Conservation (phyloP, 148 eudicot genomes). For the Polygonum maritimum region DNA sequence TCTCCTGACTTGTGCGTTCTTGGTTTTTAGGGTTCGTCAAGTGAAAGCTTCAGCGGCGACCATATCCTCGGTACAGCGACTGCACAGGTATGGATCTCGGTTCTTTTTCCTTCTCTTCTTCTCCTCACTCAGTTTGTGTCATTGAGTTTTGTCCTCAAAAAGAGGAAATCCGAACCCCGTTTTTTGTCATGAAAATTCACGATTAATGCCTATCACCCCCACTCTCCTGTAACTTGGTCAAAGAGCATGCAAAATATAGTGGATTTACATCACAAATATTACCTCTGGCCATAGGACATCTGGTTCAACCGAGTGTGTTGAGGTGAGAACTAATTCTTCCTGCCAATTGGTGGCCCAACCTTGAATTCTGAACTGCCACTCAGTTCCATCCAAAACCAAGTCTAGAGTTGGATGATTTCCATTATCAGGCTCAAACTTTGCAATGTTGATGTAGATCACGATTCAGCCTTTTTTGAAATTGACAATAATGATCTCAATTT, state of each 20-base stretch:
- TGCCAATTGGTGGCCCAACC: conserved; percentile 99
- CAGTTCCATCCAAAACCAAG: conserved; percentile 95
- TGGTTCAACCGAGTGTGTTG: conserved; percentile 94
- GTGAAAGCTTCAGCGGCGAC: too few species aligned
- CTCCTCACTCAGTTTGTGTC: too few species aligned
- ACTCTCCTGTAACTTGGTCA: not conserved
- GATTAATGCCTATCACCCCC: not conserved
- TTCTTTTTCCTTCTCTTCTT: too few species aligned
- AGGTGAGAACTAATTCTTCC: conserved; percentile 90
- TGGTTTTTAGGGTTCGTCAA: too few species aligned
- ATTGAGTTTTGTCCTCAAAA: too few species aligned
- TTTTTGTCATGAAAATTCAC: too few species aligned
- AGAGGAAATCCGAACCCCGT: too few species aligned
- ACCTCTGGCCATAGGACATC: conserved; percentile 98
- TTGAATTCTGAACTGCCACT: conserved; percentile 99
- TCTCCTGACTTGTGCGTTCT: too few species aligned
- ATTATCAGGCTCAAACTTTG: conserved; percentile 96
- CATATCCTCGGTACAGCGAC: too few species aligned
- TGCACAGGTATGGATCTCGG: too few species aligned
- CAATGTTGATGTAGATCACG: conserved; percentile 85
- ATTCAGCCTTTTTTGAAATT: conserved; percentile 78
- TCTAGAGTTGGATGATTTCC: conserved; percentile 92
- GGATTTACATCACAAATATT: conserved; percentile 9
- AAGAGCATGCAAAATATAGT: not conserved
- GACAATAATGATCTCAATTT: conserved; percentile 4